phyloP scores from a whole-genome alignment of 108 stramenopile species.

The Pseudonitzschia pungens region DNA sequence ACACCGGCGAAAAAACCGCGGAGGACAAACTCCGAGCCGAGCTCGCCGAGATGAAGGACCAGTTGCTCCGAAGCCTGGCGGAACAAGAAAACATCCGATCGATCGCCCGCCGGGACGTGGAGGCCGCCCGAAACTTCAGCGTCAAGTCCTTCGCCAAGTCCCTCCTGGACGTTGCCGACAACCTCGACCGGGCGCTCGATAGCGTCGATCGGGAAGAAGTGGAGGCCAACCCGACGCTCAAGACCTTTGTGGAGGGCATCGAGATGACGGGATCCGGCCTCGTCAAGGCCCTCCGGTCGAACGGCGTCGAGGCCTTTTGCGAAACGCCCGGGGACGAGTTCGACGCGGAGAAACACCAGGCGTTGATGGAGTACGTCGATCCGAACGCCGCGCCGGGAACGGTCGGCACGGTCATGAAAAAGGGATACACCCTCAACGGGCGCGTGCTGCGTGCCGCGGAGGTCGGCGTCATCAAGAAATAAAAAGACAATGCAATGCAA shows the following conservation, averaged over 20 bases:
- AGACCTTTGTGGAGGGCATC: slow-evolving; percentile 85
- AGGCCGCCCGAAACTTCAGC: slow-evolving; percentile 80
- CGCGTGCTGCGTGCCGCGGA: slow-evolving; percentile 95
- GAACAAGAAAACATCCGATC: slow-evolving; percentile 97
- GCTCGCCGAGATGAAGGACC: slow-evolving; percentile 74
- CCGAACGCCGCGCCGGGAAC: slow-evolving; percentile 64
- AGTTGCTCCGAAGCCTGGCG: slow-evolving; percentile 83
- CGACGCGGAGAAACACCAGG: slow-evolving; percentile 95
- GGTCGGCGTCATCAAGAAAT: slow-evolving; percentile 89
- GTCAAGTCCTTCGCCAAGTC: slow-evolving; percentile 86
- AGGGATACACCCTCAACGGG: slow-evolving; percentile 91
- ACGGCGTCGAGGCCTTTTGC: slow-evolving; percentile 80
- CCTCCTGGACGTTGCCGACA: slow-evolving; percentile 92
- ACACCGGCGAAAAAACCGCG: slow-evolving; percentile 20
- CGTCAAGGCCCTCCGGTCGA: slow-evolving; percentile 78
- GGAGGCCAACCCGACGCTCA: slow-evolving; percentile 44
- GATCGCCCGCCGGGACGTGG: slow-evolving; percentile 91
- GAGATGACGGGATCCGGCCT: slow-evolving; percentile 89
- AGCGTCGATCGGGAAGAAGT: slow-evolving; percentile 57
- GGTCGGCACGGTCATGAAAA: slow-evolving; percentile 94
- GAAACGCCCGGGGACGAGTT: slow-evolving; percentile 90
- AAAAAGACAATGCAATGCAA: background rate
- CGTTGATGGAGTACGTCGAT: slow-evolving; percentile 90
- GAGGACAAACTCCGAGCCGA: slow-evolving; percentile 46
- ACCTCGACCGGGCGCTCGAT: slow-evolving; percentile 83